Percentiles rank a stretch among this genome's conserved stretches.
These are phyloP conservation scores for Sphaerulina vaccinii DNA, from an alignment of 2,329 filamentous ascomycete species.

Conservation along the genomic window DNA sequence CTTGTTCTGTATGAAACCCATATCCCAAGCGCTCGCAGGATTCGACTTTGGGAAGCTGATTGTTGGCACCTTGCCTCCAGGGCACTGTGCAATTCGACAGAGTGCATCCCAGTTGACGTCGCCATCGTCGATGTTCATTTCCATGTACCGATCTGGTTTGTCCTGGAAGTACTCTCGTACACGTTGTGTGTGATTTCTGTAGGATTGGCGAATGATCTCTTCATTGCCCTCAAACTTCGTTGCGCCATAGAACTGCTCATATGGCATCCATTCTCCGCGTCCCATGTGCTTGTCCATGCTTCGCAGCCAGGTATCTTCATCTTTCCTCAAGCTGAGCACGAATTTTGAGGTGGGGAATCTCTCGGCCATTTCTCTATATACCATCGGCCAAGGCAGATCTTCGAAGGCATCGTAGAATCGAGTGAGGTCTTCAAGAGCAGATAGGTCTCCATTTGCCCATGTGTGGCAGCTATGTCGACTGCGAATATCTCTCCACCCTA, in stretches of 20 bases:
- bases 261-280: conserved; percentile 30
- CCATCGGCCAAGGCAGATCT: conserved; percentile 34
- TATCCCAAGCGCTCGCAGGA: conserved; percentile 31
- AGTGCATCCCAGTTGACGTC: conserved; percentile 29
- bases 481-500: conserved; percentile 36
- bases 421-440: conserved; percentile 27
- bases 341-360: conserved; percentile 34
- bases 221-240: conserved; percentile 27
- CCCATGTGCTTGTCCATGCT: conserved; percentile 33
- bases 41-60: conserved; percentile 30
- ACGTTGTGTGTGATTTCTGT: conserved; percentile 26
- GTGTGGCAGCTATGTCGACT: conserved; percentile 34
- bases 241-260: conserved; percentile 30
- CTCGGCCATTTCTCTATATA: conserved; percentile 33
- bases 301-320: conserved; percentile 33
- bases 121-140: conserved; percentile 26
- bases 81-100: conserved; percentile 25
- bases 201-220: conserved; percentile 27
- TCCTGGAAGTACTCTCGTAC: conserved; percentile 28
- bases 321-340: conserved; percentile 32
- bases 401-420: conserved; percentile 35
- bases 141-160: conserved; percentile 24
- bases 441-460: conserved; percentile 29
- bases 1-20: conserved; percentile 23
- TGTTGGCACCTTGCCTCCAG: conserved; percentile 18